These are phyloP conservation scores for Sabuloglossum arenarium DNA, from an alignment of 495 filamentous ascomycete genomes.

Conservation along the genomic window DNA sequence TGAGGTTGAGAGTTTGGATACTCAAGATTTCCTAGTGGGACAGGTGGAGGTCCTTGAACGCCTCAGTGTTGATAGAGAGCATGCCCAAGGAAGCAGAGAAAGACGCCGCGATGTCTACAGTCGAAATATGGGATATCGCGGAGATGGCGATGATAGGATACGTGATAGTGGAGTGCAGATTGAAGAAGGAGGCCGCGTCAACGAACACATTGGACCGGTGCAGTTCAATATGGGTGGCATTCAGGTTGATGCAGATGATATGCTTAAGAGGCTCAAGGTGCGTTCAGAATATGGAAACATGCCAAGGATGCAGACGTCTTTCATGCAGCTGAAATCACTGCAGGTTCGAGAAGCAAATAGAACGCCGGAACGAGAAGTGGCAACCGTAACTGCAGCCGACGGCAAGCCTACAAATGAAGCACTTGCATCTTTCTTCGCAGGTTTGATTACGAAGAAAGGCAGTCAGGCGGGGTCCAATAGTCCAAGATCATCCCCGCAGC, in stretches of 20 bases:
- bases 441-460: constrained; percentile 34
- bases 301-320: background rate
- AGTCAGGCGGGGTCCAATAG: constrained; percentile 7
- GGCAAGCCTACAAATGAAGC: constrained; percentile 45
- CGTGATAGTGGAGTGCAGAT: background rate
- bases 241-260: constrained; percentile 89
- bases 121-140: constrained; percentile 5
- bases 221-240: constrained; percentile 97
- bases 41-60: constrained; percentile 54
- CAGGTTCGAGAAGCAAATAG: background rate
- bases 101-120: constrained; percentile 1
- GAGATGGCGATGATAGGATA: constrained; percentile 13
- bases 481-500: background rate
- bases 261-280: constrained; percentile 76
- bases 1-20: constrained; percentile 55
- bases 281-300: constrained; percentile 5
- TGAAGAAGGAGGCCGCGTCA: constrained; percentile 39
- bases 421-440: constrained; percentile 44
- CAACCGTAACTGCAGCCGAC: constrained; percentile 21
- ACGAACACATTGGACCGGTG: constrained; percentile 83
- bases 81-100: constrained; percentile 15
- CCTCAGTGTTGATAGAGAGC: constrained; percentile 9
- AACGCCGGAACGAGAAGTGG: background rate
- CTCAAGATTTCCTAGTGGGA: constrained; percentile 54
- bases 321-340: background rate